Evolutionary conservation across 768 basidiomycete species (phyloP).

Genomic region (Boletus pseudopeckii): DNA sequence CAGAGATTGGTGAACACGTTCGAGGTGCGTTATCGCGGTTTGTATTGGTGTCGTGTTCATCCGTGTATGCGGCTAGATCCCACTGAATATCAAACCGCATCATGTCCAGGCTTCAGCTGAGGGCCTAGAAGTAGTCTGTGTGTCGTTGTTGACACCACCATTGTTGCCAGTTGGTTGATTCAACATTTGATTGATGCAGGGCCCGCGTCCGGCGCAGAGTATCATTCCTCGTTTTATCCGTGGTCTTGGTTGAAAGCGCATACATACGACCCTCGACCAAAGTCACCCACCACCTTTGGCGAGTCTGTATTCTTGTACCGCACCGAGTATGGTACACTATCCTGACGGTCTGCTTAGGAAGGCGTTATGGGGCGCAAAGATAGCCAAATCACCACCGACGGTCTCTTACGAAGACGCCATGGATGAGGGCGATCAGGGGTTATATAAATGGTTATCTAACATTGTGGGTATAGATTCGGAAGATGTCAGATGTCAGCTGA

Average conservation of each 20-base stretch:
- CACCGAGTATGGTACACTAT: neutral
- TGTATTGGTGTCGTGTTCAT: neutral
- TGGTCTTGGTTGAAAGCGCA: constrained; percentile 80
- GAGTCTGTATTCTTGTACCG: constrained; percentile 42
- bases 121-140: constrained; percentile 77
- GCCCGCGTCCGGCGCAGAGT: constrained; percentile 32
- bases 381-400: constrained; percentile 69
- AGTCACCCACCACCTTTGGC: constrained; percentile 10
- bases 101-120: constrained; percentile 51
- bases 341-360: constrained; percentile 39
- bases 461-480: constrained; percentile 49
- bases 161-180: neutral
- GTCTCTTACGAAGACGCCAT: constrained; percentile 74
- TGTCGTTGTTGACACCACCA: constrained; percentile 21
- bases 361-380: constrained; percentile 78
- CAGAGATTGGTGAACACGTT: constrained; percentile 88
- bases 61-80: constrained; percentile 52
- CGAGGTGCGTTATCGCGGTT: constrained; percentile 45
- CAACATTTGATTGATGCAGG: constrained; percentile 13
- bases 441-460: constrained; percentile 78
- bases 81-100: constrained; percentile 64
- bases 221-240: constrained; percentile 82
- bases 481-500: neutral
- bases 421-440: constrained; percentile 56
- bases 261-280: constrained; percentile 72